Base-by-base conservation (phyloP, 495 filamentous ascomycete genomes). In the Pseudotulostoma volvatum region DNA sequence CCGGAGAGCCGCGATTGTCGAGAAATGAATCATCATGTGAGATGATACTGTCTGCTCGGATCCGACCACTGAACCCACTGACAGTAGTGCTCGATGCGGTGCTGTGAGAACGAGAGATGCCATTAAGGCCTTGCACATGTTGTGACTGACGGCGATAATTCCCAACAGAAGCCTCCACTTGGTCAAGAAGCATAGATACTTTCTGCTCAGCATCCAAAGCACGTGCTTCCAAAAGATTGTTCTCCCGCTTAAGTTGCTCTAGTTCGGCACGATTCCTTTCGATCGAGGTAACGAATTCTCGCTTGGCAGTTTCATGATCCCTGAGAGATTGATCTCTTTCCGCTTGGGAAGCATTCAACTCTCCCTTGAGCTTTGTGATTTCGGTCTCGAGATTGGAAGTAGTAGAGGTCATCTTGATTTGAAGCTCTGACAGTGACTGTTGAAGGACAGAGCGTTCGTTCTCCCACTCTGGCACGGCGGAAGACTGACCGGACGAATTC, bases 131-230 rank as follows among this genome's bases (percentile, higher is more conserved):
- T 35, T 57, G 55, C 8, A 54, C 59, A 36, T 68, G 66, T 34
- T 77, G 71, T 3, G 74, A 79, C 51, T 81, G 86, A 34, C 90
- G 78, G 33, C 90, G 81, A 57, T 93, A 95, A 49, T 88, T 90
- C 55, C 88, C 87, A 11, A 99, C 90, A 2, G 84, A 92, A 9
- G 73, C 73, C 51, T 87, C 87, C 20, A 99, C 84, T 50, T 95
- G 88, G 53, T 96, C 85, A 18, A 99, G 73, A 15, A 96, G 74
- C 52, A 93, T 74, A 31, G 79, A 81, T 34, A 96, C 92, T 48
- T 88, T 92, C 33, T 84, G 73, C 60, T 99, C 90, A 9, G 90
- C 90, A 50, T 94, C 87, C 20, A 76, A 63, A 7, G 87, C 88
- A 28, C 88, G 77, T 18, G 66, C 67, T 50, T 94, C 90, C 1